Base-by-base conservation (phyloP, 345 rosid species). In the Cochlearia excelsa region DNA sequence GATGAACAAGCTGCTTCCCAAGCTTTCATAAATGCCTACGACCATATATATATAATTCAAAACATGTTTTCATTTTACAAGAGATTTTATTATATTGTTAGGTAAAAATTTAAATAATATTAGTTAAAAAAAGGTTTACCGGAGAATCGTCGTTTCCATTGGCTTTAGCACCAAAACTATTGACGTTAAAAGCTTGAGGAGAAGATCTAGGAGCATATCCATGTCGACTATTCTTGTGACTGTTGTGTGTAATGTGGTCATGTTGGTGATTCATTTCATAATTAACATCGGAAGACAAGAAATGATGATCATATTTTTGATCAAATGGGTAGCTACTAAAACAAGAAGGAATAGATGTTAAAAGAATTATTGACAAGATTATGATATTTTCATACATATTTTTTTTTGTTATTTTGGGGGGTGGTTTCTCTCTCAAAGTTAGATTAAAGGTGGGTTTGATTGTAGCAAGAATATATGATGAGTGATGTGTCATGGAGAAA, bases 1-100 rank as follows among this genome's bases (percentile, higher is more conserved):
- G 85, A 82, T 47, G 85, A 82, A 67, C 96, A 88, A 58, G 85
- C 88, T 54, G 49, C 70, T 4, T 72, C 33, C 93, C 93, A 86
- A 34, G 87, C 93, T 68, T 70, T 67, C 65, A 4, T 3, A 50
- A 86, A 86, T 44, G 89, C 89, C 93, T 85, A 63, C 10, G 35
- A 57, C 56, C 0, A 16, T 28, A 48, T 26, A 31, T 16, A 16
- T 16, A 16, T 16, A 16, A 16, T 16, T 16, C 23, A 16, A 16
- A 16, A 16, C 23, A 16, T 16, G 23, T 16, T 57, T 50, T 42
- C 59, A 29, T 3, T 46, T 26, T 16, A 16, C 0, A 16, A 59
- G 33, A 41, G 40, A 43, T 30, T 10, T 7, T 40, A 46, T 46
- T 43, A 44, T 5, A 11, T 23, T 27, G 38, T 16, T 41, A 40